Percentiles rank a stretch among this genome's conserved stretches.
phyloP scores from a whole-genome alignment of 257 asterid species.

The Nicotiana attenuata region DNA sequence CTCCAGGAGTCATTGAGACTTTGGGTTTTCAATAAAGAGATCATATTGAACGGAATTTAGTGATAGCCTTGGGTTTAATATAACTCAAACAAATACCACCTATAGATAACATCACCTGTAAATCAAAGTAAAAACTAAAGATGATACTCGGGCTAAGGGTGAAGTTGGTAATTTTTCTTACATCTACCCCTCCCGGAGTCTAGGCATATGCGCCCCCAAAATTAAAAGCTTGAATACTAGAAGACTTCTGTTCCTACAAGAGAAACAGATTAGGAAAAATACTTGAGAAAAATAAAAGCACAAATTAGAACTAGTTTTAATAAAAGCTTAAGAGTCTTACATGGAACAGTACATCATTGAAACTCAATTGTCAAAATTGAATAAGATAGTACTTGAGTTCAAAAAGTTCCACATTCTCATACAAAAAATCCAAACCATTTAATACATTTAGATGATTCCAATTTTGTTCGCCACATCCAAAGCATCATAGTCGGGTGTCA shows the following conservation, averaged over 20 bases:
- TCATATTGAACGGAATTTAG: too few relatives aligned
- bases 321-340: neutral
- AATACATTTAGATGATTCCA: conserved; percentile 29
- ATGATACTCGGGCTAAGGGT: too few relatives aligned
- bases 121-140: neutral
- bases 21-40: too few relatives aligned
- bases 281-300: neutral
- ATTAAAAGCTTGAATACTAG: too few relatives aligned
- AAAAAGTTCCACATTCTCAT: neutral
- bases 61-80: neutral
- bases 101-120: neutral
- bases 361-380: neutral
- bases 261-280: neutral
- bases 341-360: neutral
- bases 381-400: neutral
- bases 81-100: neutral
- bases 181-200: too few relatives aligned
- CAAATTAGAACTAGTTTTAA: neutral
- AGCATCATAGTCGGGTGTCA: conserved; percentile 52
- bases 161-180: too few relatives aligned
- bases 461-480: conserved; percentile 51
- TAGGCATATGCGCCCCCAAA: too few relatives aligned
- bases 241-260: too few relatives aligned
- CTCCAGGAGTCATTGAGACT: too few relatives aligned
- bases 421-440: neutral